phyloP scores from a whole-genome alignment of 805 yeast genomes.

The Suhomyces sp. region DNA sequence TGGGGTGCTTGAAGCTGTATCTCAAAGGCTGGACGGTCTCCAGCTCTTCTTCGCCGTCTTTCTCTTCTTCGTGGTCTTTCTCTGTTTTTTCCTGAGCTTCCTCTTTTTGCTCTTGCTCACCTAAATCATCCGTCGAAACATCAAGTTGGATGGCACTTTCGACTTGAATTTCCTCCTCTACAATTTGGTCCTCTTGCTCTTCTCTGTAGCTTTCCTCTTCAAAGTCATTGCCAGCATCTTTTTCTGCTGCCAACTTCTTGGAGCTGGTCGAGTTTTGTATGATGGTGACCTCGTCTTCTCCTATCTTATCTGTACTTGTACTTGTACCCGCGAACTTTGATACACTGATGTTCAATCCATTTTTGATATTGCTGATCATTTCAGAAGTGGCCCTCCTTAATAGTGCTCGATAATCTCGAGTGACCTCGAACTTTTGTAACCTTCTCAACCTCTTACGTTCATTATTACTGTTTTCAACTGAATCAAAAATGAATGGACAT shows the following conservation, averaged over 20 bases:
- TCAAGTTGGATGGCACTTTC: neutral
- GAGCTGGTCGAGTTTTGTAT: slow-evolving; percentile 11
- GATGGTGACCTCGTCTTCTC: slow-evolving; percentile 16
- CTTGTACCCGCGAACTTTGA: slow-evolving; percentile 22
- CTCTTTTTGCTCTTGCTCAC: neutral
- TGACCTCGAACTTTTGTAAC: slow-evolving; percentile 38
- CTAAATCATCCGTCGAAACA: neutral
- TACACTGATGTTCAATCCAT: slow-evolving; percentile 14
- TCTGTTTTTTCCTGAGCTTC: neutral
- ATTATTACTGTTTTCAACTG: slow-evolving; percentile 35
- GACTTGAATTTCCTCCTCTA: neutral
- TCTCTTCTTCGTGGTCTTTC: slow-evolving; percentile 8
- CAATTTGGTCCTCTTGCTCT: slow-evolving; percentile 10
- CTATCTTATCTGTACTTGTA: slow-evolving; percentile 24
- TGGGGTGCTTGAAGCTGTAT: slow-evolving; percentile 25
- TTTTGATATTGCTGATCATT: slow-evolving; percentile 27
- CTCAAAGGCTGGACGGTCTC: slow-evolving; percentile 4
- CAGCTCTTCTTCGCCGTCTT: slow-evolving; percentile 14
- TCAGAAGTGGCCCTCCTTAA: slow-evolving; percentile 34
- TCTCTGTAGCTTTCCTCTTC: slow-evolving; percentile 10
- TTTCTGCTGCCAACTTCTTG: slow-evolving; percentile 4
- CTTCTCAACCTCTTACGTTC: slow-evolving; percentile 41
- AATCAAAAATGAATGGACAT: slow-evolving; percentile 77
- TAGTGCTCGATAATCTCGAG: slow-evolving; percentile 39
- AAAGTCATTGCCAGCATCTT: slow-evolving; percentile 7